Percentiles rank a stretch among this genome's conserved stretches.
These are phyloP conservation scores for Backusella psychrophila DNA, from an alignment of 192 early-diverging fungal genomes.

Conservation along the genomic window DNA sequence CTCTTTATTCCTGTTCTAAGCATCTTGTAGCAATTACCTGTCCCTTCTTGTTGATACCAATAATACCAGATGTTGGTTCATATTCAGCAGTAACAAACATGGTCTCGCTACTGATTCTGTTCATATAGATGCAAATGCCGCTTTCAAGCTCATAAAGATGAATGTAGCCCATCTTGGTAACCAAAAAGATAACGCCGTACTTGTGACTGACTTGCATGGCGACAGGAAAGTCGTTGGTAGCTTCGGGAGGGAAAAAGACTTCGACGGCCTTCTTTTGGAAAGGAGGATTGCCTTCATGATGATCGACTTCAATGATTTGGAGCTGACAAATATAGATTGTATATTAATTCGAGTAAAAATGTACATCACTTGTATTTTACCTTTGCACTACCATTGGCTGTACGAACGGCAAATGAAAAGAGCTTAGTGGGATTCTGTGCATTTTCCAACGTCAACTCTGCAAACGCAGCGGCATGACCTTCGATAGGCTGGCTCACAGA, in stretches of 20 bases:
- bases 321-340: constrained; percentile 44
- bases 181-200: constrained; percentile 92
- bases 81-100: constrained; percentile 96
- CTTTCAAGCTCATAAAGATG: constrained; percentile 97
- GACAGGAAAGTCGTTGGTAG: constrained; percentile 93
- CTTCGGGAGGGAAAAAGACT: constrained; percentile 96
- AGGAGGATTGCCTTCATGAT: constrained; percentile 85
- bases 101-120: constrained; percentile 96
- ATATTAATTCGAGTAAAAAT: not conserved
- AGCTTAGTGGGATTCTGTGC: constrained; percentile 75
- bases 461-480: constrained; percentile 96
- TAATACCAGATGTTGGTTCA: constrained; percentile 80
- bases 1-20: not conserved
- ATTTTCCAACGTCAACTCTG: constrained; percentile 82
- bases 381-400: constrained; percentile 72
- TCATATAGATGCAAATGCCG: constrained; percentile 94
- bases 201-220: constrained; percentile 95
- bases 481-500: constrained; percentile 92
- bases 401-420: constrained; percentile 91
- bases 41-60: constrained; percentile 96
- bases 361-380: constrained; percentile 28
- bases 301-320: constrained; percentile 96
- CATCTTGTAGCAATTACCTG: constrained; percentile 46
- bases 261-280: constrained; percentile 92
- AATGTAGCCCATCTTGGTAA: constrained; percentile 98